Conservation (phyloP, 345 rosid genomes). For the Cardiospermum halicacabum region DNA sequence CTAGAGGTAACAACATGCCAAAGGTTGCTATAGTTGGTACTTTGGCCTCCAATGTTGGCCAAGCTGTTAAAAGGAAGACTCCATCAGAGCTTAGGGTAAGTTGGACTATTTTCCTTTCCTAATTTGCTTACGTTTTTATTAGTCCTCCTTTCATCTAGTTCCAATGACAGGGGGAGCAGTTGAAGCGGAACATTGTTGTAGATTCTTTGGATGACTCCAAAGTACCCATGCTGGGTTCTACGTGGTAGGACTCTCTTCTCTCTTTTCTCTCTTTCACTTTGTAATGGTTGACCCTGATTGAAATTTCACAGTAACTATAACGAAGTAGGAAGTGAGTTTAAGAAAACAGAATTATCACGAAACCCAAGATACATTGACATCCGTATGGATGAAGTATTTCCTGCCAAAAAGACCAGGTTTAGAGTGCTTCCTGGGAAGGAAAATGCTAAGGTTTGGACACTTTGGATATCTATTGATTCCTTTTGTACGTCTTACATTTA, state of each 20-base stretch:
- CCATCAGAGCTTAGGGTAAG: slow-evolving; percentile 82
- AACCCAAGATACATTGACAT: slow-evolving; percentile 63
- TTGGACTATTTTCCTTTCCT: too few species aligned
- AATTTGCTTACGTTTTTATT: too few species aligned
- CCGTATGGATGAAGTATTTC: slow-evolving; percentile 70
- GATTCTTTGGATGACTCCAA: slow-evolving; percentile 57
- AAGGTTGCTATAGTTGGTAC: too few species aligned
- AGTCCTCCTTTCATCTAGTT: too few species aligned
- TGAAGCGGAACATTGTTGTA: slow-evolving; percentile 39
- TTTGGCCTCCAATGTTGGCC: too few species aligned
- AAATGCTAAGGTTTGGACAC: slow-evolving; percentile 54
- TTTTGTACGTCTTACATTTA: background rate
- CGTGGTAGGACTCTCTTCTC: slow-evolving; percentile 30
- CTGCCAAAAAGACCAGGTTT: slow-evolving; percentile 70
- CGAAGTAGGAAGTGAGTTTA: slow-evolving; percentile 36
- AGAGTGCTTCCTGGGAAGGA: slow-evolving; percentile 53
- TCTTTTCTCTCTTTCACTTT: background rate
- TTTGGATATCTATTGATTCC: background rate
- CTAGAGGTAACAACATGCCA: too few species aligned
- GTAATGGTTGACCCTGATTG: background rate
- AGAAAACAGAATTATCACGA: slow-evolving; percentile 45
- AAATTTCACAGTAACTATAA: slow-evolving; percentile 17
- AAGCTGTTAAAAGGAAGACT: slow-evolving; percentile 63
- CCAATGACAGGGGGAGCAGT: slow-evolving; percentile 80
- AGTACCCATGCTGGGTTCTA: slow-evolving; percentile 31